Percentiles rank a stretch among this genome's conserved stretches.
Evolutionary conservation across 1,284 basidiomycete species (phyloP).

Genomic region (Moniliella sp.): DNA sequence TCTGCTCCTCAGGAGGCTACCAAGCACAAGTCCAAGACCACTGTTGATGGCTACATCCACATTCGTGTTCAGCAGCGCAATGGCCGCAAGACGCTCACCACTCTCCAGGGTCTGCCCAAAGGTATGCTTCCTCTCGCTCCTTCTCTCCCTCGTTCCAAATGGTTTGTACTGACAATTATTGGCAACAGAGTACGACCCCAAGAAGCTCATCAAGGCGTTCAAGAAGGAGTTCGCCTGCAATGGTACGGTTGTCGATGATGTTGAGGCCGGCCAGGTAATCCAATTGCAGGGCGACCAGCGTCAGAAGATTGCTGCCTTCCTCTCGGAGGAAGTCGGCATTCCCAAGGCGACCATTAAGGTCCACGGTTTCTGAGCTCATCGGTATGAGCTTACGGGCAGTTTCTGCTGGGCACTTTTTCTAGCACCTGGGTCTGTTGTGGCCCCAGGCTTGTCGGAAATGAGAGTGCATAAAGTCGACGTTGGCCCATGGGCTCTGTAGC

Average conservation of each 20-base stretch:
- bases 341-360: constrained; percentile 31
- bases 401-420: no score
- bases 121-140: no score
- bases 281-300: constrained; percentile 98
- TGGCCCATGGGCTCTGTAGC: no score
- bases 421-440: no score
- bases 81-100: constrained; percentile 95
- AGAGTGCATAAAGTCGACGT: no score
- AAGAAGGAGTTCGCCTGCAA: constrained; percentile 99
- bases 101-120: constrained; percentile 82
- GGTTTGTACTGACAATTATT: constrained; percentile 1
- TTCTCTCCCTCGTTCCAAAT: not conserved
- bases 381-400: no score
- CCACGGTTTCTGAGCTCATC: no score
- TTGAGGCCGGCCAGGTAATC: constrained; percentile 88
- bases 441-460: no score
- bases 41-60: no score
- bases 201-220: constrained; percentile 96
- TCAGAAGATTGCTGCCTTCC: constrained; percentile 49
- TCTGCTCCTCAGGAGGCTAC: constrained; percentile 11
- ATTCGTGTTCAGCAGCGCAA: constrained; percentile 83
- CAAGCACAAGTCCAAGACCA: constrained; percentile 25
- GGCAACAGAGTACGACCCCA: constrained; percentile 92
- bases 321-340: constrained; percentile 29
- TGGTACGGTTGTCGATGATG: constrained; percentile 85